Conservation (phyloP, 371 early-diverging fungal genomes). For the Haplosporangium sp. region DNA sequence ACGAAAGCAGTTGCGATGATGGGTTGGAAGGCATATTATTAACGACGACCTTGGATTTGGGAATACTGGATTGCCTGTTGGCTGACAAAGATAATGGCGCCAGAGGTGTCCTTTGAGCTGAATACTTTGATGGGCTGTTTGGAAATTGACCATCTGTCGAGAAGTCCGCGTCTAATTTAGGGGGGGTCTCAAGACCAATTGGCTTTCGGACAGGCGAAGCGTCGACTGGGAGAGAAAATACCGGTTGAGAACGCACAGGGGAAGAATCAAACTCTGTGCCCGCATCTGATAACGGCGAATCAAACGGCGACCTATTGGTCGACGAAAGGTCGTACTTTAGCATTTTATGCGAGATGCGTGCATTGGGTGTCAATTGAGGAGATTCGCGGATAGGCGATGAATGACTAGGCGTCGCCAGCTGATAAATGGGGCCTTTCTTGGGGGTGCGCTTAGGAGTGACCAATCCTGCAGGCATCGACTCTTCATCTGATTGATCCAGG, state of each 20-base stretch:
- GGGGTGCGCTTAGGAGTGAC: constrained; percentile 32
- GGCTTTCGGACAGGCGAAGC: constrained; percentile 21
- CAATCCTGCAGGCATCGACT: constrained; percentile 12
- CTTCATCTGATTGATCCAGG: constrained; percentile 4
- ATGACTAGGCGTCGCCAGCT: constrained; percentile 30
- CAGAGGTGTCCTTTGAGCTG: constrained; percentile 24
- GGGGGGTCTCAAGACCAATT: constrained; percentile 22
- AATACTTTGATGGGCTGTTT: constrained; percentile 18
- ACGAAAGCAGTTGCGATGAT: background rate
- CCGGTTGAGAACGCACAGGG: constrained; percentile 22
- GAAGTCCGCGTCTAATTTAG: constrained; percentile 23
- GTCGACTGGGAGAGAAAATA: constrained; percentile 23
- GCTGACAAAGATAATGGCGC: constrained; percentile 26
- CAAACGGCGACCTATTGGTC: constrained; percentile 12
- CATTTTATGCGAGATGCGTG: constrained; percentile 51
- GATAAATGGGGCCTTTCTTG: constrained; percentile 5
- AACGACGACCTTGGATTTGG: background rate
- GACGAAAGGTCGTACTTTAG: constrained; percentile 40
- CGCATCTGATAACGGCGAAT: constrained; percentile 41
- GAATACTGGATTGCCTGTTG: constrained; percentile 8
- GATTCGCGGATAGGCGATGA: constrained; percentile 40
- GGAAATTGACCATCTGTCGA: constrained; percentile 10
- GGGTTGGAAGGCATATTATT: background rate
- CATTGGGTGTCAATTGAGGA: constrained; percentile 33
- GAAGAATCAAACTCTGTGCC: constrained; percentile 36